Evolutionary conservation across 345 rosid genomes (phyloP), one percentile per base, ranked within the genome.

Genomic region (Clarkia xantiana): DNA sequence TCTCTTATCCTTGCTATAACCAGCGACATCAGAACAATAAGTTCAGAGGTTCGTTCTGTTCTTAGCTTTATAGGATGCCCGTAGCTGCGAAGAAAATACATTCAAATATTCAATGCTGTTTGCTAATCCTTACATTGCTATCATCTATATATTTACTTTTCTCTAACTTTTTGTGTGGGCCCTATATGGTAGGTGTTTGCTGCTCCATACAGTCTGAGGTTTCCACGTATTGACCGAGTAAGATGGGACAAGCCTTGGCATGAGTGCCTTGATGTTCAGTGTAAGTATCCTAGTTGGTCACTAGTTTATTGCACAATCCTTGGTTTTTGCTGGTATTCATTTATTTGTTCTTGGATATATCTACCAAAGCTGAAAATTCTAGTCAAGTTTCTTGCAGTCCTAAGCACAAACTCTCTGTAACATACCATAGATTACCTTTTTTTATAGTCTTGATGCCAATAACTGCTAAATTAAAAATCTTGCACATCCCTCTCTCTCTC

Each of bases 211-310:
- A 67, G 93, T 76, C 71, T 90, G 66, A 83, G 97, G 65, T 90
- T 90, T 67, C 97, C 97, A 48, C 96, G 97, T 18, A 83, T 90
- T 67, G 94, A 90, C 56, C 69, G 79, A 70, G 96, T 90, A 58
- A 73, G 89, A 76, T 90, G 80, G 71, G 97, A 90, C 72, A 90
- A 90, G 69, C 93, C 94, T 44, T 86, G 97, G 97, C 75, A 90
- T 64, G 97, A 86, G 56, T 90, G 96, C 64, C 94, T 86, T 36
- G 94, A 86, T 59, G 86, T 90, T 62, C 94, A 83, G 56, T 76
- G 97, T 90, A 74, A 76, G 82, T 40, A 40, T 48, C 38, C 42
- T 53, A 15, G 8, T 13, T 54, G 39, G 10, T 23, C 40, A 17
- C 13, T 14, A n/a, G 44, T 13, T 23, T 44, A 29, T 29, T 29